Percentiles rank a stretch among this genome's conserved stretches.
phyloP scores from a whole-genome alignment of 352 stramenopile genomes.

The Globisporangium paddicum region DNA sequence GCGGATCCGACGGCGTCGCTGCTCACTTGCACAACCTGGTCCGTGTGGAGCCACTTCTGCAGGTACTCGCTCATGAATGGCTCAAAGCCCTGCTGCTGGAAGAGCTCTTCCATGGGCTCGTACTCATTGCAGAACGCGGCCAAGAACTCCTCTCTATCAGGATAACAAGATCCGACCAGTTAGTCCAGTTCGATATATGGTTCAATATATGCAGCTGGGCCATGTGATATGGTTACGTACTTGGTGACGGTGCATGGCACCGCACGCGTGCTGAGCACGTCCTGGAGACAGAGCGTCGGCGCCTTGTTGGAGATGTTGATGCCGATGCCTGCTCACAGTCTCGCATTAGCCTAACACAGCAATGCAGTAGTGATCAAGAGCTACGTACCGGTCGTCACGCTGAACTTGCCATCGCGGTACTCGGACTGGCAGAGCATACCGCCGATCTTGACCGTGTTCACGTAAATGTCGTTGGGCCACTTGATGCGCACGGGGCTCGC shows the following conservation, averaged over 20 bases:
- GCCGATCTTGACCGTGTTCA: constrained; percentile 85
- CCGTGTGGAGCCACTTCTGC: constrained; percentile 78
- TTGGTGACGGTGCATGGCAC: constrained; percentile 70
- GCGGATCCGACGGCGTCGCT: constrained; percentile 23
- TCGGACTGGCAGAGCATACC: constrained; percentile 89
- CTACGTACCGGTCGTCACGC: constrained; percentile 69
- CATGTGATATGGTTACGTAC: constrained; percentile 22
- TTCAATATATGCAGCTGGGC: not conserved
- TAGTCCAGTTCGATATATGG: not conserved
- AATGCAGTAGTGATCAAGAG: not conserved
- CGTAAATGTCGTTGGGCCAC: constrained; percentile 92
- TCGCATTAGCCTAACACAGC: not conserved
- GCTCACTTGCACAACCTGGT: constrained; percentile 78
- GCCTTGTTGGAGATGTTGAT: constrained; percentile 89
- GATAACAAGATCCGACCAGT: not conserved
- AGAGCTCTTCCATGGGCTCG: constrained; percentile 80
- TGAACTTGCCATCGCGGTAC: constrained; percentile 73
- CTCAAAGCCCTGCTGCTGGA: constrained; percentile 76
- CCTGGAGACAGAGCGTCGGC: constrained; percentile 85
- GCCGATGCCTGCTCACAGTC: constrained; percentile 47
- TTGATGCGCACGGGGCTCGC: constrained; percentile 83
- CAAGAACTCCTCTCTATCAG: constrained; percentile 74
- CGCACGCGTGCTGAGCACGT: constrained; percentile 59
- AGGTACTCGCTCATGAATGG: constrained; percentile 85
- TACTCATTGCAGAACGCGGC: constrained; percentile 87